A percentile compares a stretch with the other conserved stretches of the same genome.
phyloP scores from a whole-genome alignment of 306 rosid genomes.

The Prunus padus region DNA sequence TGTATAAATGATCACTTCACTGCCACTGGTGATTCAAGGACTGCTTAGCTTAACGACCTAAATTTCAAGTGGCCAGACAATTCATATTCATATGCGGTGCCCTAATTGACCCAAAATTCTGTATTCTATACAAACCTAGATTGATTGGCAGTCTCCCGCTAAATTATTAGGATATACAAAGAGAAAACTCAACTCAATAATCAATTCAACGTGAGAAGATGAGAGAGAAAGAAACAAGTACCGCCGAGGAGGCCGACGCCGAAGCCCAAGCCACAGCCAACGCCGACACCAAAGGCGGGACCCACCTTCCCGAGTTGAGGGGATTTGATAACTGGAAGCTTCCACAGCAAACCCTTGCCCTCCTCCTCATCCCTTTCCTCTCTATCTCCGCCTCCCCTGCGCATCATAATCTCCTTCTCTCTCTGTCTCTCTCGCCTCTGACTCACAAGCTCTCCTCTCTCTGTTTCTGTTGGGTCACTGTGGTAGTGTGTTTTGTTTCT shows the following conservation, averaged over 20 bases:
- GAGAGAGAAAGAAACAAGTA: constrained; percentile 1
- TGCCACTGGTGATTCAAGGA: no score
- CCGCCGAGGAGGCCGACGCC: constrained; percentile 91
- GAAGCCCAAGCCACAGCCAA: constrained; percentile 83
- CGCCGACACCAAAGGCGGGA: constrained; percentile 82
- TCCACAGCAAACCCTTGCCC: constrained; percentile 69
- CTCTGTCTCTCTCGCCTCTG: neutral
- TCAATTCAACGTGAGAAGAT: neutral
- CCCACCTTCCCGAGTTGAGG: constrained; percentile 66
- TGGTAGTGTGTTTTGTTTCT: no score
- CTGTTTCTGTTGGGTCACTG: neutral
- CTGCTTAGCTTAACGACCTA: no score
- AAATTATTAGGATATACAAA: neutral
- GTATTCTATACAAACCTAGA: no score
- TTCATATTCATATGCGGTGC: no score
- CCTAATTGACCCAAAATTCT: no score
- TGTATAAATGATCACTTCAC: no score
- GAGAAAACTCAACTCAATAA: neutral
- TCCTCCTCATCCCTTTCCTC: constrained; percentile 25
- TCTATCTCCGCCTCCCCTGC: neutral
- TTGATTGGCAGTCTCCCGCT: neutral
- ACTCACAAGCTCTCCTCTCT: neutral
- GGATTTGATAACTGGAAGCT: constrained; percentile 58
- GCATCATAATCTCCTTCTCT: neutral
- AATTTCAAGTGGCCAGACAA: no score